Evolutionary conservation across 2,329 filamentous ascomycete species (phyloP).

Genomic region (Hypoxylon sp.): DNA sequence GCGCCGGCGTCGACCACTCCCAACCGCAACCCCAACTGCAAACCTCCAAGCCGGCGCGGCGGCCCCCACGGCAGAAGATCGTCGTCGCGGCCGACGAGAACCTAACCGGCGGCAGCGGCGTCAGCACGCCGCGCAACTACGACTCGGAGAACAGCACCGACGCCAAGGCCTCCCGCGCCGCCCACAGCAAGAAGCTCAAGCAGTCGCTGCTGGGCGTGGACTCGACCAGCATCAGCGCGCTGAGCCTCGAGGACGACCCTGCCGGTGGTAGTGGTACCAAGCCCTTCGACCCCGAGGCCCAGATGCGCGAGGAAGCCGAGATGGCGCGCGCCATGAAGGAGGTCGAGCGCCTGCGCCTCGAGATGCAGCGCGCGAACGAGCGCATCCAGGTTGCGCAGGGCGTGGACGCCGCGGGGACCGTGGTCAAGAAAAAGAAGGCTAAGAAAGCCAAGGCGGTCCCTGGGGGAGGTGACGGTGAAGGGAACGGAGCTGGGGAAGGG

Average conservation of each 20-base stretch:
- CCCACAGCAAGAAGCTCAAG: slow-evolving; percentile 64
- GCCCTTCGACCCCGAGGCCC: slow-evolving; percentile 72
- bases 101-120: slow-evolving; percentile 67
- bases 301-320: slow-evolving; percentile 84
- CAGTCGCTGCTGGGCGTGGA: slow-evolving; percentile 84
- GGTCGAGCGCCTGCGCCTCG: slow-evolving; percentile 85
- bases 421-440: slow-evolving; percentile 78
- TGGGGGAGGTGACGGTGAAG: slow-evolving; percentile 41
- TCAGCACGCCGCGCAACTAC: slow-evolving; percentile 65
- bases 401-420: slow-evolving; percentile 74
- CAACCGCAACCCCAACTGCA: slow-evolving; percentile 51
- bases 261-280: slow-evolving; percentile 43
- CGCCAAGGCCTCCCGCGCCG: slow-evolving; percentile 61
- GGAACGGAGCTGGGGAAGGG: slow-evolving; percentile 22
- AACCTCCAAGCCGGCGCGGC: slow-evolving; percentile 48
- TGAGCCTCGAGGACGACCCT: slow-evolving; percentile 74
- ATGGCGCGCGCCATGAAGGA: slow-evolving; percentile 91
- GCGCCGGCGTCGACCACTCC: slow-evolving; percentile 52
- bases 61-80: slow-evolving; percentile 71
- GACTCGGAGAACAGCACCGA: slow-evolving; percentile 69
- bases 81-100: slow-evolving; percentile 82
- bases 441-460: slow-evolving; percentile 60
- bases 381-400: slow-evolving; percentile 79
- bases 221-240: slow-evolving; percentile 81
- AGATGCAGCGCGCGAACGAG: slow-evolving; percentile 89